Percentiles rank a stretch among this genome's conserved stretches.
Evolutionary conservation across 1,284 basidiomycete species (phyloP).

Genomic region (Vanrija sp.): DNA sequence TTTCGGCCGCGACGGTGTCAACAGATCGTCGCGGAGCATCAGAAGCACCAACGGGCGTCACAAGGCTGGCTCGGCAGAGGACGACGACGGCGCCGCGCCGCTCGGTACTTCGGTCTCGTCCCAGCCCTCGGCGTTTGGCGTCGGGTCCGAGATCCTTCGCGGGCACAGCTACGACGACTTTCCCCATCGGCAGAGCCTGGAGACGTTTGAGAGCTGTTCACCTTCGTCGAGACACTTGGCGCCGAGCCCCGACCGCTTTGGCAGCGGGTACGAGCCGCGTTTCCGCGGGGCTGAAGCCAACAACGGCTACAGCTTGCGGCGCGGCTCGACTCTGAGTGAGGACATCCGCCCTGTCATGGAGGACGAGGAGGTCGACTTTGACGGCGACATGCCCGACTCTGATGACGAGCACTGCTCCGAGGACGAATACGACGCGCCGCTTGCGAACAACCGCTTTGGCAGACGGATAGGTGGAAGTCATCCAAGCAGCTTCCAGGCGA

Average conservation of each 20-base stretch:
- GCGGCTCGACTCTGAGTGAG: slow-evolving; percentile 31
- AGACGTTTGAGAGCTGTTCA: slow-evolving; percentile 31
- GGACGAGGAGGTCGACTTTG: slow-evolving; percentile 43
- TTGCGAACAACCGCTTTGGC: too few species aligned
- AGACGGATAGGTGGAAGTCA: slow-evolving; percentile 1
- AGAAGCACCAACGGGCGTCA: slow-evolving; percentile 11
- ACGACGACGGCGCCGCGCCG: slow-evolving; percentile 18
- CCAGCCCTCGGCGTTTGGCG: slow-evolving; percentile 20
- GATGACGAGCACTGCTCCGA: slow-evolving; percentile 15
- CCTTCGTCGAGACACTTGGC: slow-evolving; percentile 13
- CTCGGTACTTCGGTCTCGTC: slow-evolving; percentile 31
- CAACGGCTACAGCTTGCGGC: slow-evolving; percentile 15
- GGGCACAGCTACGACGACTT: slow-evolving; percentile 30
- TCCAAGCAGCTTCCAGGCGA: slow-evolving; percentile 3
- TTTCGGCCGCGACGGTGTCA: slow-evolving; percentile 13
- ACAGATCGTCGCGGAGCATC: neutral
- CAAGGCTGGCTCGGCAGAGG: slow-evolving; percentile 28
- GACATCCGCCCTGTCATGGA: slow-evolving; percentile 22
- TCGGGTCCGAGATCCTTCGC: slow-evolving; percentile 20
- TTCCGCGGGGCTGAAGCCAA: neutral
- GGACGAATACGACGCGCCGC: slow-evolving; percentile 1
- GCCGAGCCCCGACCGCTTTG: slow-evolving; percentile 1
- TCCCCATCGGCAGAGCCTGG: slow-evolving; percentile 19
- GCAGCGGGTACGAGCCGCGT: neutral
- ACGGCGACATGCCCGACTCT: slow-evolving; percentile 23